A percentile compares a stretch with the other conserved stretches of the same genome.
These are phyloP conservation scores for Cladosporium sp. DNA, from an alignment of 2,329 filamentous ascomycete genomes.

Conservation along the genomic window DNA sequence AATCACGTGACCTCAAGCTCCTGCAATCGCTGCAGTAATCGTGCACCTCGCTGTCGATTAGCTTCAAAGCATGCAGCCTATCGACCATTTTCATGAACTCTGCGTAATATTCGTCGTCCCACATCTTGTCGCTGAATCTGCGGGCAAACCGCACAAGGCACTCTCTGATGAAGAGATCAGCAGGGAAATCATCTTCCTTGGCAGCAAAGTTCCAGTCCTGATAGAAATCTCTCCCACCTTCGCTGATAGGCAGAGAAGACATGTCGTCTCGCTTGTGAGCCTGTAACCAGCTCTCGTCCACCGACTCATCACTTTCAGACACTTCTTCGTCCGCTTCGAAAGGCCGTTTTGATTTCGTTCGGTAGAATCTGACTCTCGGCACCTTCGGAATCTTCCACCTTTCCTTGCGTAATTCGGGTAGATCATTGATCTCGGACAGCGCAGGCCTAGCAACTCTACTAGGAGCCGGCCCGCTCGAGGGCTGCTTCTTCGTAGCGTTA, in stretches of 20 bases:
- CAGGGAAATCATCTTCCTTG: conserved; percentile 32
- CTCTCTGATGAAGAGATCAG: conserved; percentile 33
- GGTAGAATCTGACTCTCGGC: conserved; percentile 36
- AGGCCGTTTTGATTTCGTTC: conserved; percentile 36
- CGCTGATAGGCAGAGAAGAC: conserved; percentile 21
- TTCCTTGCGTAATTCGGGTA: conserved; percentile 6
- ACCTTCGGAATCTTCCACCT: conserved; percentile 34
- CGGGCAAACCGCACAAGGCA: conserved; percentile 38
- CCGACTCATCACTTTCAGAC: conserved; percentile 43
- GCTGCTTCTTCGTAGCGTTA: neutral
- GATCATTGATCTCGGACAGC: neutral
- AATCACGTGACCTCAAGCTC: neutral
- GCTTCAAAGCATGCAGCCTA: conserved; percentile 20
- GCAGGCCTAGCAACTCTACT: neutral
- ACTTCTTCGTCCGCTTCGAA: conserved; percentile 36
- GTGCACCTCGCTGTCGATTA: neutral
- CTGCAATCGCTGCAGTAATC: neutral
- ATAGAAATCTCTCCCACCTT: conserved; percentile 31
- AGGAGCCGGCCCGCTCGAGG: neutral
- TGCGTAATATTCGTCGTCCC: conserved; percentile 25
- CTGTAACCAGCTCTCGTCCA: conserved; percentile 35
- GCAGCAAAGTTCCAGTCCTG: conserved; percentile 36
- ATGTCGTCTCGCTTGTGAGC: conserved; percentile 30
- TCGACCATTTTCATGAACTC: conserved; percentile 32
- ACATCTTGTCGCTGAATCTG: conserved; percentile 23